Base-by-base conservation (phyloP, 148 eudicot genomes). In the Agrostemma githago region DNA sequence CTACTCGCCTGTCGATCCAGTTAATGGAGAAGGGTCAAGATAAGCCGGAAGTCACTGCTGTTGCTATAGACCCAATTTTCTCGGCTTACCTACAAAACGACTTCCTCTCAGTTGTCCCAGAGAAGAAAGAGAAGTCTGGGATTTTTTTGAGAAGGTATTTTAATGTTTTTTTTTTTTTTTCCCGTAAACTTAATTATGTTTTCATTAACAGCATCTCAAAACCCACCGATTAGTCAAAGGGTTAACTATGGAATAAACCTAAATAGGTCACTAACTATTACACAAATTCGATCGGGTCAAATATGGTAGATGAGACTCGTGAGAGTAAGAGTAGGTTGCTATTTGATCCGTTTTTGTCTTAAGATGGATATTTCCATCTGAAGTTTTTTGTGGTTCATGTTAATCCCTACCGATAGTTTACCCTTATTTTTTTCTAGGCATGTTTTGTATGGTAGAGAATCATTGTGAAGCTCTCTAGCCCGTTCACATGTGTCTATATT, bases 1-100 rank as follows among this genome's bases (percentile, higher is more conserved):
- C 94, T 71, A 80, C 82, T 48, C 92, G 68, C 44, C 72, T 91
- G 84, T 86, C 96, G 64, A 85, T 91, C 60, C 97, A 88, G 80
- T 83, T 89, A 64, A 82, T 91, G 96, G 92, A 86, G 75, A 79
- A 81, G 75, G 86, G 76, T 72, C 79, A 79, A 74, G 93, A 91
- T 58, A 94, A 89, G 73, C 88, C 89, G 43, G 98, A 91, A 75
- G 81, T 80, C 39, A 78, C 86, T 17, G 88, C 88, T 42, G 86
- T 83, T 71, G 81, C 85, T 46, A 79, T 88, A 83, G 91, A 90
- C 72, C 94, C 90, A 37, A 78, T 74, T 69, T 89, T 93, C 79
- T 77, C 85, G 39, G 81, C 89, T 57, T 91, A 93, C 80, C 77
- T 93, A 59, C 83, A 79, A 16, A 80, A 82, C 59, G 91, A 89